A percentile compares a stretch with the other conserved stretches of the same genome.
phyloP scores from a whole-genome alignment of 2,329 filamentous ascomycete genomes.

The Fusarium sp. region DNA sequence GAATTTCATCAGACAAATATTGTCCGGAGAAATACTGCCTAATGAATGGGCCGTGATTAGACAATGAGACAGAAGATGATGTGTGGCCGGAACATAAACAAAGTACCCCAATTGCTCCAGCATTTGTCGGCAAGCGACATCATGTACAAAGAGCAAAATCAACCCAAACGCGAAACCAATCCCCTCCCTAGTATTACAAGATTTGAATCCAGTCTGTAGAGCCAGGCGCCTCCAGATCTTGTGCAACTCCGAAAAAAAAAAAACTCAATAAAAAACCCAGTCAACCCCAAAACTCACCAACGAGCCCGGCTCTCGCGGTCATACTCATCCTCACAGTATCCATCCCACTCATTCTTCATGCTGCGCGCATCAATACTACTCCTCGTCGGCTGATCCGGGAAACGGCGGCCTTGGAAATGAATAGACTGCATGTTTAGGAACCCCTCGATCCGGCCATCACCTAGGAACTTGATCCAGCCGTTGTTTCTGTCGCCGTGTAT shows the following conservation, averaged over 20 bases:
- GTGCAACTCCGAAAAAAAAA: background rate
- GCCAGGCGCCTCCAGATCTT: background rate
- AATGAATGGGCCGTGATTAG: background rate
- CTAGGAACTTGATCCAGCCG: constrained; percentile 53
- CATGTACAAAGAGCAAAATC: background rate
- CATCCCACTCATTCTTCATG: constrained; percentile 46
- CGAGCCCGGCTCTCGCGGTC: constrained; percentile 40
- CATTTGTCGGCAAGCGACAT: background rate
- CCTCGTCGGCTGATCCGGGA: constrained; percentile 43
- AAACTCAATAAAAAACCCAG: background rate
- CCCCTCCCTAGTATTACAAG: background rate
- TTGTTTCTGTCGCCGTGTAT: constrained; percentile 41
- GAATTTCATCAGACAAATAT: background rate
- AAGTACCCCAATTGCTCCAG: background rate
- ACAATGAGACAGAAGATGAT: background rate
- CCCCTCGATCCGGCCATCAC: constrained; percentile 51
- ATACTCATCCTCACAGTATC: constrained; percentile 46
- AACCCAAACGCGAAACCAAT: background rate
- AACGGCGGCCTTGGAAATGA: constrained; percentile 43
- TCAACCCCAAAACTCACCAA: constrained; percentile 19
- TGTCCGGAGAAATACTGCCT: background rate
- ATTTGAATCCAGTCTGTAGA: background rate
- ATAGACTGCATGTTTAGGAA: constrained; percentile 43
- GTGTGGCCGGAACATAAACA: background rate
- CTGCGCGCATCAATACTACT: constrained; percentile 43